Conservation (phyloP, 1,284 basidiomycete genomes). For the Limonomyces culmigenus region DNA sequence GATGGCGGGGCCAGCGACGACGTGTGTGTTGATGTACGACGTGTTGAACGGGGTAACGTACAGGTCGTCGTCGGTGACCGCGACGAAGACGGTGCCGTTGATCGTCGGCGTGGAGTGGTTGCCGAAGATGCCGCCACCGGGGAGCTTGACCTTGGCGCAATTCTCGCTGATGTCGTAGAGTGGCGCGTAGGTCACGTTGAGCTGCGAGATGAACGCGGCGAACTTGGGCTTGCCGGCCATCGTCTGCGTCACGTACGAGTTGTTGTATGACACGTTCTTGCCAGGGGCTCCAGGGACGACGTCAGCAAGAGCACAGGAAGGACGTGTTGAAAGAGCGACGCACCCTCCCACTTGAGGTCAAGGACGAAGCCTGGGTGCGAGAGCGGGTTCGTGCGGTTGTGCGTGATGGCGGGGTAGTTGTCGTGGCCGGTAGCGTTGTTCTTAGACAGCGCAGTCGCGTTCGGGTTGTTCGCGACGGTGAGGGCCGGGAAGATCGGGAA, state of each 20-base stretch:
- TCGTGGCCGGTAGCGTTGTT: constrained; percentile 7
- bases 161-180: constrained; percentile 25
- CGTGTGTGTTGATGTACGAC: constrained; percentile 31
- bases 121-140: constrained; percentile 26
- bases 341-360: constrained; percentile 33
- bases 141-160: constrained; percentile 30
- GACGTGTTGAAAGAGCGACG: neutral
- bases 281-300: constrained; percentile 21
- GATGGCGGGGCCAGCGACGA: constrained; percentile 40
- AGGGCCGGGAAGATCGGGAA: constrained; percentile 39
- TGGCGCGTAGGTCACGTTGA: constrained; percentile 47
- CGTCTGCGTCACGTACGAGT: constrained; percentile 31
- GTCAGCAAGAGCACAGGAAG: neutral
- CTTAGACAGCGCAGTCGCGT: constrained; percentile 11
- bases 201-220: constrained; percentile 38
- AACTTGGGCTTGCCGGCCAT: constrained; percentile 25
- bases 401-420: constrained; percentile 22
- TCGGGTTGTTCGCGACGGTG: constrained; percentile 22
- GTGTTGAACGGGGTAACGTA: constrained; percentile 46
- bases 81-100: constrained; percentile 38
- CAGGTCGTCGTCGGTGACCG: constrained; percentile 30
- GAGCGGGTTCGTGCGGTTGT: constrained; percentile 26
- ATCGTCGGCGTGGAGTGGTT: constrained; percentile 18
- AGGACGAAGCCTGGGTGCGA: constrained; percentile 30
- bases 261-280: constrained; percentile 30